phyloP scores from a whole-genome alignment of 257 asterid species.

The Fraxinus quadrangulata region DNA sequence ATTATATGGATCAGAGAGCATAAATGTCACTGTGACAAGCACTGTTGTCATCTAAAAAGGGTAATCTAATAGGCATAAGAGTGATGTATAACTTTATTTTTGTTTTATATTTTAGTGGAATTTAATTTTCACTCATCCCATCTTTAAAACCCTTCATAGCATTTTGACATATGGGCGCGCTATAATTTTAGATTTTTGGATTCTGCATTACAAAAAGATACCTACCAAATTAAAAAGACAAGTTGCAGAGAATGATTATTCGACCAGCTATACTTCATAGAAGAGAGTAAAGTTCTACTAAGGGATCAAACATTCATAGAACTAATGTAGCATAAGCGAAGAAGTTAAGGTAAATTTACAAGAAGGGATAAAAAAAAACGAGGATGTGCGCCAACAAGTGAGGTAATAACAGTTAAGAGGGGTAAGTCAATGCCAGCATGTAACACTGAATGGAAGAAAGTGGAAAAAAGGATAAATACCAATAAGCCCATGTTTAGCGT shows the following conservation, averaged over 20 bases:
- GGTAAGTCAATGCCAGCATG: background rate
- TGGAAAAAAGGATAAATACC: background rate
- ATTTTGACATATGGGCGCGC: background rate
- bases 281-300: background rate
- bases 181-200: background rate
- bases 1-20: background rate
- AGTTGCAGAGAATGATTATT: background rate
- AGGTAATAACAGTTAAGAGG: background rate
- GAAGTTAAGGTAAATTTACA: background rate
- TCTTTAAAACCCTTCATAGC: background rate
- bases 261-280: background rate
- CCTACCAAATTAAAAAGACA: background rate
- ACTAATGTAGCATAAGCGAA: background rate
- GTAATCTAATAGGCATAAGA: background rate
- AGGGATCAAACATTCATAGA: background rate
- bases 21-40: background rate
- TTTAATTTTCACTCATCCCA: background rate
- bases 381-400: background rate
- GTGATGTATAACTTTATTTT: background rate
- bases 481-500: background rate
- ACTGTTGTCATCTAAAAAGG: background rate
- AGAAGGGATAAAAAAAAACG: background rate
- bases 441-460: background rate
- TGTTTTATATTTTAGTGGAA: background rate
- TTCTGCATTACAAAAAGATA: background rate